These are phyloP conservation scores for Penicillium sp. DNA, from an alignment of 2,329 filamentous ascomycete species.

Conservation along the genomic window DNA sequence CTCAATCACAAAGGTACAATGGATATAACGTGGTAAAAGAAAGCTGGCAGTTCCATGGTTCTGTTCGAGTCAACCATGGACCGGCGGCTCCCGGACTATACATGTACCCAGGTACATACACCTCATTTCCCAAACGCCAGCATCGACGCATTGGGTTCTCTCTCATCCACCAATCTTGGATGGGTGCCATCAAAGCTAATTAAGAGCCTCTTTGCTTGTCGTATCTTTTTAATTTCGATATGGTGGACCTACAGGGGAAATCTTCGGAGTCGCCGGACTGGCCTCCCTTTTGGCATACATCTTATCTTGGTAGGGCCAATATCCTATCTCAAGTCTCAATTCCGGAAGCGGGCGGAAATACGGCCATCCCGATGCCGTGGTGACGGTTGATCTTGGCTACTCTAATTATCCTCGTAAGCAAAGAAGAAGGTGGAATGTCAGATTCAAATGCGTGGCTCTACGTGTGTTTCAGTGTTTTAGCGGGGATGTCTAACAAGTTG, in stretches of 20 bases:
- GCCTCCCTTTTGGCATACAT: not conserved
- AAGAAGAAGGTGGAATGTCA: not conserved
- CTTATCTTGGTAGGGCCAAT: not conserved
- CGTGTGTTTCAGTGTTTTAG: not conserved
- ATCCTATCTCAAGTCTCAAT: not conserved
- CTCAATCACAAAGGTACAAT: no score
- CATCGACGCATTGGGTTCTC: not conserved
- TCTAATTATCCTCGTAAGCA: constrained; percentile 6
- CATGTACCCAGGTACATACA: no score
- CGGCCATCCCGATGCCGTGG: constrained; percentile 10
- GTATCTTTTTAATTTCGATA: not conserved
- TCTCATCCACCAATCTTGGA: not conserved
- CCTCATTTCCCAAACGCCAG: not conserved
- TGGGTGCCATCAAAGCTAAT: not conserved
- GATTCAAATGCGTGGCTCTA: not conserved
- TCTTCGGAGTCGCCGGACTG: constrained; percentile 14
- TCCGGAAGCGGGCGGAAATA: not conserved
- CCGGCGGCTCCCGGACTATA: not conserved
- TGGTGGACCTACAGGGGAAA: constrained; percentile 5
- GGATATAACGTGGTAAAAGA: not conserved
- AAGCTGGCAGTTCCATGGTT: not conserved
- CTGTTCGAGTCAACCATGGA: not conserved
- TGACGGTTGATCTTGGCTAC: constrained; percentile 11
- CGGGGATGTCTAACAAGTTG: not conserved
- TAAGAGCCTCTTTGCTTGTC: not conserved